A percentile compares a stretch with the other conserved stretches of the same genome.
phyloP scores from a whole-genome alignment of 257 asterid species.

The Nicotiana knightiana region DNA sequence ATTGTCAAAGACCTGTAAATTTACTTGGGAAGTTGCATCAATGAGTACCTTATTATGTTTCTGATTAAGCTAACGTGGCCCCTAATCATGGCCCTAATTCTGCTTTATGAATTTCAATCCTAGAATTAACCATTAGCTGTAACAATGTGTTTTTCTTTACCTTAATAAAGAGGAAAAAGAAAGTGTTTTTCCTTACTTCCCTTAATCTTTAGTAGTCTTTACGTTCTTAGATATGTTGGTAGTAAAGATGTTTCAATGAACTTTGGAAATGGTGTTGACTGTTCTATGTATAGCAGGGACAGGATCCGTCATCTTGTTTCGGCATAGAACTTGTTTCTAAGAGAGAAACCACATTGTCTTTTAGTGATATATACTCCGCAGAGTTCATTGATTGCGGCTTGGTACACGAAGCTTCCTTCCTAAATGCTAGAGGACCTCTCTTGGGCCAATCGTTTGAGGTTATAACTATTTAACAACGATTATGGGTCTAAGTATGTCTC shows the following conservation, averaged over 20 bases:
- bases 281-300: constrained; percentile 29
- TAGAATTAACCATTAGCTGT: neutral
- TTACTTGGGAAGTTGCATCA: neutral
- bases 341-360: constrained; percentile 34
- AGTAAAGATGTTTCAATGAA: neutral
- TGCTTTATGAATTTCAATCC: neutral
- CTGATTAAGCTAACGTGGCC: neutral
- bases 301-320: constrained; percentile 52
- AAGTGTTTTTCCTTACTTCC: neutral
- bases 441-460: constrained; percentile 62
- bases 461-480: constrained; percentile 10
- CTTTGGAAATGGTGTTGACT: neutral
- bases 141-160: neutral
- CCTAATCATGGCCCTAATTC: neutral
- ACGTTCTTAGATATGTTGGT: neutral
- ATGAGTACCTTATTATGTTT: neutral
- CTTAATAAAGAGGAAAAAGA: neutral
- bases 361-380: constrained; percentile 67
- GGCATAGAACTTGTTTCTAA: constrained; percentile 34
- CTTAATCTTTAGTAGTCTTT: neutral
- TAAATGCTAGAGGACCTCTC: constrained; percentile 43
- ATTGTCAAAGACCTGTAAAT: neutral
- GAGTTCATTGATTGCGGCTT: constrained; percentile 59
- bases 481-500: constrained; percentile 11
- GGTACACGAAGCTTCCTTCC: constrained; percentile 35